phyloP scores from a whole-genome alignment of 2,329 filamentous ascomycete species.

The Colletotrichum abscissum region DNA sequence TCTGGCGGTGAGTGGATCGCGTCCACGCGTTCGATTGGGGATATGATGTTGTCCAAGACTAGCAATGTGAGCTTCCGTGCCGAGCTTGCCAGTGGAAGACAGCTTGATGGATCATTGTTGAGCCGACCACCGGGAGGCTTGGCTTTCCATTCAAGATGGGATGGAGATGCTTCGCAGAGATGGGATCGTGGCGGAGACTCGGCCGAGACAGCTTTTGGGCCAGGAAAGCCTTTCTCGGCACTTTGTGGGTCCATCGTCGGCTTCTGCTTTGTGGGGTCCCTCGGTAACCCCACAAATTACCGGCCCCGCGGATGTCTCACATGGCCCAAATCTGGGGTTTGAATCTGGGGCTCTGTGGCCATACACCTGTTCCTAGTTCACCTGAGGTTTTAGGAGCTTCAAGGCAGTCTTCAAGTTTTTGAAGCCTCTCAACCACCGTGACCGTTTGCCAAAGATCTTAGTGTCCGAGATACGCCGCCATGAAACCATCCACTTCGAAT shows the following conservation, averaged over 20 bases:
- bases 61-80: not conserved
- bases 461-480: conserved; percentile 33
- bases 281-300: conserved; percentile 9
- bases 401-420: not conserved
- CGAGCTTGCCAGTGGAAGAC: not conserved
- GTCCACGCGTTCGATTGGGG: conserved; percentile 14
- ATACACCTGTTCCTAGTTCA: not conserved
- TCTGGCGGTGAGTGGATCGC: conserved; percentile 11
- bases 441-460: not conserved
- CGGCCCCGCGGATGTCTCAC: conserved; percentile 9
- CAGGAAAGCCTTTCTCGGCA: not conserved
- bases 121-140: not conserved
- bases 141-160: not conserved
- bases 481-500: conserved; percentile 58
- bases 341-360: not conserved
- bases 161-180: not conserved
- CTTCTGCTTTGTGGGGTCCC: not conserved
- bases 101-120: not conserved
- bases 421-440: not conserved
- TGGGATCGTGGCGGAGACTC: not conserved
- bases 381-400: not conserved
- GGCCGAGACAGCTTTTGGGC: not conserved
- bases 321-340: not conserved
- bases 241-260: not conserved
- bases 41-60: conserved; percentile 28